Conservation (phyloP, 192 early-diverging fungal species). For the Linnemannia exigua region DNA sequence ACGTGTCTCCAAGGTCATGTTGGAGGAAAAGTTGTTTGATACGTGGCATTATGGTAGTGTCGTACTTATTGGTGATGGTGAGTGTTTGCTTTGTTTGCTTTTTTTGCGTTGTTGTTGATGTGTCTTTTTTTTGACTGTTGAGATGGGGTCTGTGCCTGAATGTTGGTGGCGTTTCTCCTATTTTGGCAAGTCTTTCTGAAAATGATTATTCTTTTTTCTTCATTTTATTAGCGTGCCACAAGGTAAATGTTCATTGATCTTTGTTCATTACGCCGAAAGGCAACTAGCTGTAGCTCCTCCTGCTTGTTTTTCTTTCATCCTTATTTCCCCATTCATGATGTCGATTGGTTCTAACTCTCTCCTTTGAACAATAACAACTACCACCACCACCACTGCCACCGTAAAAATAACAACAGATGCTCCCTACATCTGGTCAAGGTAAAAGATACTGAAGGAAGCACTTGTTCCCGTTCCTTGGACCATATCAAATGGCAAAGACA, state of each 20-base stretch:
- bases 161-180: not conserved
- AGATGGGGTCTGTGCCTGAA: not conserved
- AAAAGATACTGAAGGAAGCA: not conserved
- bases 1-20: constrained; percentile 27
- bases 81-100: not conserved
- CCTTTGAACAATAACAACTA: too few relatives aligned
- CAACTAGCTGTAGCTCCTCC: too few relatives aligned
- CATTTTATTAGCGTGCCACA: not conserved
- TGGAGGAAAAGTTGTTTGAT: constrained; percentile 35
- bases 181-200: not conserved
- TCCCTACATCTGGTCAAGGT: not conserved
- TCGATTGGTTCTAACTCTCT: too few relatives aligned
- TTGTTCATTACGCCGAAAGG: not conserved
- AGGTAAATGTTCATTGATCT: not conserved
- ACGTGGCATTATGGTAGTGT: constrained; percentile 19
- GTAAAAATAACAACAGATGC: too few relatives aligned
- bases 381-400: too few relatives aligned
- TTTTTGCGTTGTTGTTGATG: not conserved
- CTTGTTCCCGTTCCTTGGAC: not conserved
- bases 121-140: not conserved
- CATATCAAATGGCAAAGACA: not conserved
- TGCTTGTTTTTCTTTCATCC: too few relatives aligned
- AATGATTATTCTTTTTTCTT: not conserved
- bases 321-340: too few relatives aligned
- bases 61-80: constrained; percentile 31